Evolutionary conservation across 1,284 basidiomycete genomes (phyloP).

Genomic region (Ceratobasidium sp.): DNA sequence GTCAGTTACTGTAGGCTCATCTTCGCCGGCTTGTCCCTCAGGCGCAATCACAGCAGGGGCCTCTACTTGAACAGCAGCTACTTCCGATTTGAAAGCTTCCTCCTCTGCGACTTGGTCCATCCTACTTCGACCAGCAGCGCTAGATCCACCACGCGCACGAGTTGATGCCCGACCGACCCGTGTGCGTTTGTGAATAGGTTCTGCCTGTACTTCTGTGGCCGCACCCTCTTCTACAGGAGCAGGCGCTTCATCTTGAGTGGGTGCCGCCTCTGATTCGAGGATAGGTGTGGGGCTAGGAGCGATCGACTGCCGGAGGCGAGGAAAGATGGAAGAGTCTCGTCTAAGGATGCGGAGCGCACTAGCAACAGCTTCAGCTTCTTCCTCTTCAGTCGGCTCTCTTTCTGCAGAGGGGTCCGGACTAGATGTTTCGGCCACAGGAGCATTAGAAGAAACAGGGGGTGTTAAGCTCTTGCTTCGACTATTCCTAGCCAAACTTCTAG

Average conservation of each 20-base stretch:
- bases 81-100: neutral
- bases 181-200: slow-evolving; percentile 26
- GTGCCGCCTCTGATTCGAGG: neutral
- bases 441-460: neutral
- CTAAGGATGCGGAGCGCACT: slow-evolving; percentile 19
- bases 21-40: neutral
- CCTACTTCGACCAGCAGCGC: neutral
- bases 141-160: slow-evolving; percentile 20
- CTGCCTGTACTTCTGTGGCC: neutral
- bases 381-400: slow-evolving; percentile 18
- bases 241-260: neutral
- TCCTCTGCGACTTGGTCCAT: slow-evolving; percentile 1
- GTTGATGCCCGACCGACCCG: slow-evolving; percentile 28
- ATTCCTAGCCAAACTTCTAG: neutral
- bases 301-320: slow-evolving; percentile 5
- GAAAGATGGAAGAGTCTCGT: slow-evolving; percentile 26
- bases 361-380: slow-evolving; percentile 30
- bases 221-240: neutral
- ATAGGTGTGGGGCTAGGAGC: neutral
- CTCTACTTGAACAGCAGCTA: neutral
- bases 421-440: neutral
- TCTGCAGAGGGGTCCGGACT: neutral
- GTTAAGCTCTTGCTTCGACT: slow-evolving; percentile 12
- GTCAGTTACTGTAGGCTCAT: neutral
- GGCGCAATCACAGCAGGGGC: neutral